Percentiles rank a stretch among this genome's conserved stretches.
Conservation (phyloP, 495 filamentous ascomycete species). For the Penicillium bialowiezense region DNA sequence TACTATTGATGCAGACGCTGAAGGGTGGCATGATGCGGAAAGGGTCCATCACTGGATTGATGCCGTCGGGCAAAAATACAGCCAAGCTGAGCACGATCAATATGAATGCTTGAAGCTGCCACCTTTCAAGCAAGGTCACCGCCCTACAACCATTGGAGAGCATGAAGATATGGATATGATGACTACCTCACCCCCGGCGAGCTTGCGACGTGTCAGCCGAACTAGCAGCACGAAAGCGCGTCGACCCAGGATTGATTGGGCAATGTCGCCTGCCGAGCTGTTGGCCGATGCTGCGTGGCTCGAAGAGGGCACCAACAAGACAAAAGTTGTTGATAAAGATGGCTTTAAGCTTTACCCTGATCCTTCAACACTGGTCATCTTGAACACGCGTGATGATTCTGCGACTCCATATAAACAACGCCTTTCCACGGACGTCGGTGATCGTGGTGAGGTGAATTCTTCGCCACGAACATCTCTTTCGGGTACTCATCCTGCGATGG, state of each 20-base stretch:
- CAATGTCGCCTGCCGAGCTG: constrained; percentile 71
- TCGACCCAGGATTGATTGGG: constrained; percentile 76
- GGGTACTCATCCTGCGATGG: constrained; percentile 24
- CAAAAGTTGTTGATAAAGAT: constrained; percentile 67
- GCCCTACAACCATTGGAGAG: constrained; percentile 10
- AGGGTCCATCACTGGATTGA: constrained; percentile 74
- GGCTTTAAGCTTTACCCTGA: constrained; percentile 67
- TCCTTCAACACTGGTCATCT: constrained; percentile 18
- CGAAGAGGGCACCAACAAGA: constrained; percentile 72
- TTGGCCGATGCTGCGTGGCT: constrained; percentile 85
- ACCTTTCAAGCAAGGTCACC: constrained; percentile 41
- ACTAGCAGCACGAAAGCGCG: constrained; percentile 50
- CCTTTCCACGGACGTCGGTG: constrained; percentile 10
- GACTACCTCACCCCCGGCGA: constrained; percentile 35
- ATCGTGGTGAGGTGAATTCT: constrained; percentile 15
- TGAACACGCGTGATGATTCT: constrained; percentile 14
- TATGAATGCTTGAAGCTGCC: constrained; percentile 56
- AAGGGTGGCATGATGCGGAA: constrained; percentile 71
- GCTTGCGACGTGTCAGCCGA: constrained; percentile 30
- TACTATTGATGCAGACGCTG: constrained; percentile 64
- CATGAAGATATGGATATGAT: constrained; percentile 20
- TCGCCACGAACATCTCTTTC: constrained; percentile 32
- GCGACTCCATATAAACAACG: constrained; percentile 12
- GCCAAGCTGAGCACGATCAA: constrained; percentile 34
- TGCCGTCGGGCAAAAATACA: constrained; percentile 53